Conservation (phyloP, 2,329 filamentous ascomycete genomes). For the Paecilomyces sp. region DNA sequence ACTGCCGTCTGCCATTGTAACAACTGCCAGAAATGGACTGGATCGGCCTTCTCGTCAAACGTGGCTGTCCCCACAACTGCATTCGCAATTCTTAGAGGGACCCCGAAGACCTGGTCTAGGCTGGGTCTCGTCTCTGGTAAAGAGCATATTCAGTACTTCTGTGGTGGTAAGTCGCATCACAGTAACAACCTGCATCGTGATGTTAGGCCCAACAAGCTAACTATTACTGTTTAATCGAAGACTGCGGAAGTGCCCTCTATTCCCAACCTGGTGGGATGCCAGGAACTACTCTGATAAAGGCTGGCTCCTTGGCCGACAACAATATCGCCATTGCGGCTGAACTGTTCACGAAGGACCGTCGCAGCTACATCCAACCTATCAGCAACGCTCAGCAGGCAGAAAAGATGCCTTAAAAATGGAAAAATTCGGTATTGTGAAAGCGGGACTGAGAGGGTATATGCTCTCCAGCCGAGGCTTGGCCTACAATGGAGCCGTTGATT, state of each 20-base stretch:
- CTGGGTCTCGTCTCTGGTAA: not conserved
- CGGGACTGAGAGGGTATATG: not conserved
- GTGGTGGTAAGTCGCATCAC: not conserved
- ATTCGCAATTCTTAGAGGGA: not conserved
- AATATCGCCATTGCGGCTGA: not conserved
- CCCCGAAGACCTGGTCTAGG: not conserved
- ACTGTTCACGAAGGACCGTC: not conserved
- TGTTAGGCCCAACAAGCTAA: not conserved
- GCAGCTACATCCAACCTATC: not conserved
- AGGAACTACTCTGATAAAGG: not conserved
- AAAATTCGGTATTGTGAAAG: not conserved
- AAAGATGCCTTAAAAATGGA: not conserved
- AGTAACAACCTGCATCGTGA: not conserved
- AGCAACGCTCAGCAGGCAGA: not conserved
- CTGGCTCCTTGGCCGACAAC: not conserved
- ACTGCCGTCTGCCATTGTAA: not conserved
- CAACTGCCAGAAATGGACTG: not conserved
- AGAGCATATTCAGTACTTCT: not conserved
- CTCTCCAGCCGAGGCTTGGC: not conserved
- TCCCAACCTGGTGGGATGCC: not conserved
- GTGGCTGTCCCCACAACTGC: not conserved
- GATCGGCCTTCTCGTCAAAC: not conserved
- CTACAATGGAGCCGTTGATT: not conserved
- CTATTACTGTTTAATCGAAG: not conserved
- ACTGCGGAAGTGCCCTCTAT: not conserved